A percentile compares a stretch with the other conserved stretches of the same genome.
Evolutionary conservation across 495 filamentous ascomycete genomes (phyloP).

Genomic region (Penicillium salamii): DNA sequence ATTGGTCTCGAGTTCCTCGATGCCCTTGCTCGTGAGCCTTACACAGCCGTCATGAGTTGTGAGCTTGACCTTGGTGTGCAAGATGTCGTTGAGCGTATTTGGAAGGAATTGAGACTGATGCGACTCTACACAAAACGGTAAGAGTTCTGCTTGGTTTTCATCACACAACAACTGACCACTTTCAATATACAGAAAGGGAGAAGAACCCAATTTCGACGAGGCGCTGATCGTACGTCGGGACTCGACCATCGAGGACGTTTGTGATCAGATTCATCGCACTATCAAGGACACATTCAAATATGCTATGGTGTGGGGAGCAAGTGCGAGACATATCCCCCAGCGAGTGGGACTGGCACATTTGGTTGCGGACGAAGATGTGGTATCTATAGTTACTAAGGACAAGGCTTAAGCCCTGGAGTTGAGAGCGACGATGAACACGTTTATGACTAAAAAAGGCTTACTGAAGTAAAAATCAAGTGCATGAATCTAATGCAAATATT

Average conservation of each 20-base stretch:
- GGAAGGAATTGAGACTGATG: constrained; percentile 90
- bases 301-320: constrained; percentile 95
- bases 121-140: constrained; percentile 91
- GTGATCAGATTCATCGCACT: constrained; percentile 89
- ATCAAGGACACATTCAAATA: constrained; percentile 99
- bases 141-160: not conserved
- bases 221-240: constrained; percentile 88
- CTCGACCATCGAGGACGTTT: constrained; percentile 93
- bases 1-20: constrained; percentile 92
- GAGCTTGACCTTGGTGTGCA: constrained; percentile 96
- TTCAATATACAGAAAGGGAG: constrained; percentile 62
- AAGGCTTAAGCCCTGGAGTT: constrained; percentile 13
- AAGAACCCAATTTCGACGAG: constrained; percentile 87
- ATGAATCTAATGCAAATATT: constrained; percentile 4
- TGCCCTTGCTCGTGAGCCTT: constrained; percentile 82
- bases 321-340: constrained; percentile 91
- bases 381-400: constrained; percentile 73
- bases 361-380: constrained; percentile 94
- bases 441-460: constrained; percentile 7
- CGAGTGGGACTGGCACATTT: constrained; percentile 83
- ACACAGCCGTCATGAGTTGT: constrained; percentile 97
- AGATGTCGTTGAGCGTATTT: constrained; percentile 92
- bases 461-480: not conserved
- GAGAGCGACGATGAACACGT: constrained; percentile 9
- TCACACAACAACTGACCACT: constrained; percentile 4